Conservation (phyloP, 352 stramenopile genomes). For the Globisporangium splendens region DNA sequence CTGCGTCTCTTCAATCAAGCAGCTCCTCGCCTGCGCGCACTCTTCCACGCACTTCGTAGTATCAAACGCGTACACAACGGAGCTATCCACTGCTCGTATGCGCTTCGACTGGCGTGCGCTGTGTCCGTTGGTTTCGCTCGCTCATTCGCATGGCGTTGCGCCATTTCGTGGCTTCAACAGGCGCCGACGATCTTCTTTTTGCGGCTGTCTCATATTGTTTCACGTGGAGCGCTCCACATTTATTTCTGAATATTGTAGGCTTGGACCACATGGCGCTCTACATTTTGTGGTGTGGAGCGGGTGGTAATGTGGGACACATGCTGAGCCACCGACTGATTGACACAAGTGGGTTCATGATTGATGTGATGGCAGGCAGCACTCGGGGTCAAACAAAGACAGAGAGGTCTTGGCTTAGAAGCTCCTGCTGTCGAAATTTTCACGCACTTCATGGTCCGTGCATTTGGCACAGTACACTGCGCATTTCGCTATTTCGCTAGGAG, state of each 20-base stretch:
- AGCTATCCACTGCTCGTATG: background rate
- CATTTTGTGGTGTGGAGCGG: background rate
- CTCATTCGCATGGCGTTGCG: background rate
- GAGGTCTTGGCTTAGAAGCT: background rate
- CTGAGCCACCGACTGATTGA: background rate
- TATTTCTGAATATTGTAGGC: too few species aligned
- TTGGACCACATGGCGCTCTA: background rate
- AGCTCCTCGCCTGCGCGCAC: too few species aligned
- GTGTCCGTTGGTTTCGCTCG: conserved; percentile 3
- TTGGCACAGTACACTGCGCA: background rate
- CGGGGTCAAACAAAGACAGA: too few species aligned
- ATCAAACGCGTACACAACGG: too few species aligned
- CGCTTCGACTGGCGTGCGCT: too few species aligned
- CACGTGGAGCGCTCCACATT: background rate
- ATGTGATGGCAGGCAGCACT: background rate
- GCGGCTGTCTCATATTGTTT: background rate
- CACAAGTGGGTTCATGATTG: background rate
- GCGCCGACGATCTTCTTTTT: background rate
- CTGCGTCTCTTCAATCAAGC: background rate
- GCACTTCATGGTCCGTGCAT: background rate
- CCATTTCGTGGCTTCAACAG: background rate
- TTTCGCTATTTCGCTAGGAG: too few species aligned
- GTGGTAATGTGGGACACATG: background rate
- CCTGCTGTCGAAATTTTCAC: background rate
- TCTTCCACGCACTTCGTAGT: too few species aligned